These are phyloP conservation scores for Wickerhamomyces sp. DNA, from an alignment of 1,139 yeast genomes.

Conservation along the genomic window DNA sequence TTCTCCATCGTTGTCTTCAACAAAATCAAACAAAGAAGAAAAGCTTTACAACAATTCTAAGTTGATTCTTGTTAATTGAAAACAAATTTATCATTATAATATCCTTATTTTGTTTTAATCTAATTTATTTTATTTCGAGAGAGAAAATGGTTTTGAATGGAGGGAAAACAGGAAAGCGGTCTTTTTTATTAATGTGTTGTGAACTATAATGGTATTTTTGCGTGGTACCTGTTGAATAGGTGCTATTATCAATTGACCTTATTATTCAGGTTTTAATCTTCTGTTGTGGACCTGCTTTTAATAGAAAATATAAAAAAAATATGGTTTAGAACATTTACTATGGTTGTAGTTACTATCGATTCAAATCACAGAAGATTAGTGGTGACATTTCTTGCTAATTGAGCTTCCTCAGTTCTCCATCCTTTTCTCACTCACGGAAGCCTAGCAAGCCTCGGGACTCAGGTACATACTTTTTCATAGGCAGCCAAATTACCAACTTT, in stretches of 20 bases:
- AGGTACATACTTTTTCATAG: too few species aligned
- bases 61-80: background rate
- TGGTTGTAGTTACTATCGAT: too few species aligned
- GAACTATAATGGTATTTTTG: background rate
- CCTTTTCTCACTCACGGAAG: too few species aligned
- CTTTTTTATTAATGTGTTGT: background rate
- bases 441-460: too few species aligned
- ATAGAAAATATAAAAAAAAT: background rate
- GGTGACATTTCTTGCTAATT: too few species aligned
- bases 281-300: background rate
- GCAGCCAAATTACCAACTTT: too few species aligned
- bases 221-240: background rate
- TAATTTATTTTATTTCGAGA: background rate
- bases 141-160: background rate
- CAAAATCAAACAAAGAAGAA: constrained; percentile 31
- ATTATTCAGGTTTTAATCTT: background rate
- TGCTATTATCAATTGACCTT: background rate
- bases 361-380: too few species aligned
- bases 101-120: background rate
- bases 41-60: constrained; percentile 36
- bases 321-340: too few species aligned
- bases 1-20: constrained; percentile 27
- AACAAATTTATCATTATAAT: too few species aligned
- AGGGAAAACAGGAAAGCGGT: background rate
- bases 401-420: too few species aligned